phyloP scores from a whole-genome alignment of 1,284 basidiomycete genomes.

The Sporisorium scitamineum region DNA sequence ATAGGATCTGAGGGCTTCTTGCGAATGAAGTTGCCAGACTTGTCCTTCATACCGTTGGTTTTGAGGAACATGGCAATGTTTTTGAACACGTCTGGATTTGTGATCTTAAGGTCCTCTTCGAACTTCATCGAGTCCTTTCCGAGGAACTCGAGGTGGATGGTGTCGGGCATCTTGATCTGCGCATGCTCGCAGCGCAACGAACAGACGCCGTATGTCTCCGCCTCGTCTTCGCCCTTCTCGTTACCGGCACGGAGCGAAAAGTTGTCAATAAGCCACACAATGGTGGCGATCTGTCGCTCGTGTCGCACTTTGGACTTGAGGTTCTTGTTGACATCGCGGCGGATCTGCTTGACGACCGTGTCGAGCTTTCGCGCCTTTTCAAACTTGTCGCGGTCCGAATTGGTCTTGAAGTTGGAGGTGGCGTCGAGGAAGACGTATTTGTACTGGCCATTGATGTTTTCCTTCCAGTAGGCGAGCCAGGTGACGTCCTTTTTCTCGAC shows the following conservation, averaged over 20 bases:
- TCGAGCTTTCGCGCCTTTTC: slow-evolving; percentile 68
- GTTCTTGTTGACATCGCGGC: slow-evolving; percentile 61
- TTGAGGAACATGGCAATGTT: slow-evolving; percentile 67
- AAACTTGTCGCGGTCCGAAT: slow-evolving; percentile 67
- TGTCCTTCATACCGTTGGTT: slow-evolving; percentile 61
- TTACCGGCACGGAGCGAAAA: slow-evolving; percentile 69
- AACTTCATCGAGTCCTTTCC: slow-evolving; percentile 69
- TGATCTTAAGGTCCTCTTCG: slow-evolving; percentile 65
- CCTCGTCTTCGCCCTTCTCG: slow-evolving; percentile 69
- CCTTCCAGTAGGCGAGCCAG: slow-evolving; percentile 68
- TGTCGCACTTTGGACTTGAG: slow-evolving; percentile 63
- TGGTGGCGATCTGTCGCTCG: slow-evolving; percentile 68
- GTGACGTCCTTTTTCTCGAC: slow-evolving; percentile 67
- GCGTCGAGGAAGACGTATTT: slow-evolving; percentile 69
- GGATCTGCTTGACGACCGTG: slow-evolving; percentile 61
- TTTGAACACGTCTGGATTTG: slow-evolving; percentile 64
- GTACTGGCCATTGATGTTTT: slow-evolving; percentile 67
- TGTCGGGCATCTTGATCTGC: slow-evolving; percentile 59
- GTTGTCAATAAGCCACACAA: slow-evolving; percentile 69
- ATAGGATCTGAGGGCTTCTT: slow-evolving; percentile 89
- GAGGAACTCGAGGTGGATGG: slow-evolving; percentile 66
- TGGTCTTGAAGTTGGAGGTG: slow-evolving; percentile 67
- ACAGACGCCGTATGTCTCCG: slow-evolving; percentile 68
- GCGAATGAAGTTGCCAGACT: slow-evolving; percentile 77
- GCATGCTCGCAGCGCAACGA: slow-evolving; percentile 67